Evolutionary conservation across 208 protist genomes (phyloP), one percentile per base, ranked within the genome.

Genomic region (Crithidia fasciculata): DNA sequence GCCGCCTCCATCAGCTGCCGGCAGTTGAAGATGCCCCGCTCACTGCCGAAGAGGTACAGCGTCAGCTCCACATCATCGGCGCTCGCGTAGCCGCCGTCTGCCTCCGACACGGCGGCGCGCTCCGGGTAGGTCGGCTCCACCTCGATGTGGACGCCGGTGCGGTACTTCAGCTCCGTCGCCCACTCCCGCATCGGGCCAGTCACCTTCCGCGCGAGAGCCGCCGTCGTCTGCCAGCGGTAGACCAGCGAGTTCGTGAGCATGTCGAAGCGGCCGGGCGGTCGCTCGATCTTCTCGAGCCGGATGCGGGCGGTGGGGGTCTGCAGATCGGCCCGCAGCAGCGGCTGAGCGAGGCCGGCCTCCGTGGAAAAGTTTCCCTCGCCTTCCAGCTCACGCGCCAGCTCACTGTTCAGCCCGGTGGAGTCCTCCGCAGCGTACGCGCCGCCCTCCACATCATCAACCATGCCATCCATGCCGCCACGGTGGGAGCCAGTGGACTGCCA

Each of bases 161-260:
- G 82, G 78, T 94, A 97, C 81, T 95, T 96, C 69, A 97, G 79
- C 85, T 97, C 91, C 5, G 88, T 83, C 40, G 89, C 89, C 91
- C 93, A 97, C 80, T 97, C 93, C 7, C 86, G 85, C 91, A 97
- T 95, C 53, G 93, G 93, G 2, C 93, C 93, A 2, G 82, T 85
- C 37, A 97, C 85, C 50, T 94, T 94, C 2, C 93, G 91, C 15
- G 91, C 89, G 12, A 82, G 68, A 19, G 45, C 55, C 44, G 93
- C 93, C 19, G 87, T 97, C 36, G 93, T 97, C 78, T 91, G 76
- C 91, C 93, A 97, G 43, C 76, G 73, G 72, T 96, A 97, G 41
- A 90, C 91, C 36, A 95, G 90, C 4, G 92, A 94, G 79, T 95
- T 95, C 41, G 90, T 97, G 28, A 97, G 78, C 37, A 97, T 77